Evolutionary conservation across 495 filamentous ascomycete species (phyloP).

Genomic region (Sphaerosporella brunnea): DNA sequence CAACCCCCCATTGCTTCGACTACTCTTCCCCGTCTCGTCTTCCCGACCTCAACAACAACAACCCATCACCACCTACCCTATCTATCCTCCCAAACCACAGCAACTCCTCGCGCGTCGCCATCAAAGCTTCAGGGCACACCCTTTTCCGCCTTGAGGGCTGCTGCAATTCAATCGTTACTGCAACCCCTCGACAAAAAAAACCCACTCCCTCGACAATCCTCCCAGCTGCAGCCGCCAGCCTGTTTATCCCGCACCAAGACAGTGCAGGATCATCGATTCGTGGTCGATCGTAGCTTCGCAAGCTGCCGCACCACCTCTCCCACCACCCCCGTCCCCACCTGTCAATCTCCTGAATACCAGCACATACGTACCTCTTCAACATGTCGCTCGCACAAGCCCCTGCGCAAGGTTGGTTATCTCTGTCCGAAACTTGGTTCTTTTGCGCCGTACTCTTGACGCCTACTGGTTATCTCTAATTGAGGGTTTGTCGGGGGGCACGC

Average conservation of each 20-base stretch:
- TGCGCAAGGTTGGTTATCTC: slow-evolving; percentile 25
- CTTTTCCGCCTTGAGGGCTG: no score
- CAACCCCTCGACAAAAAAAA: not conserved
- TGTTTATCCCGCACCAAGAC: not conserved
- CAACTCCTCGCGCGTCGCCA: no score
- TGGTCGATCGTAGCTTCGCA: slow-evolving; percentile 2
- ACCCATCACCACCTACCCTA: no score
- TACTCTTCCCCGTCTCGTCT: no score
- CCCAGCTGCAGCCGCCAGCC: not conserved
- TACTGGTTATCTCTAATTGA: no score
- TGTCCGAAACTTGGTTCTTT: slow-evolving; percentile 12
- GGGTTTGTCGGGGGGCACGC: no score
- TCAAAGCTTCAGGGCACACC: no score
- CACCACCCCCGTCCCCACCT: not conserved
- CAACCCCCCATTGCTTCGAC: no score
- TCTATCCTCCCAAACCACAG: no score
- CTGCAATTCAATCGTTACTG: slow-evolving; percentile 6
- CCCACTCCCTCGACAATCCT: not conserved
- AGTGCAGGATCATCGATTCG: slow-evolving; percentile 1
- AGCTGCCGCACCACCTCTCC: slow-evolving; percentile 1
- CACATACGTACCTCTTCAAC: not conserved
- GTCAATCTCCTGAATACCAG: slow-evolving; percentile 4
- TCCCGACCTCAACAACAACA: no score
- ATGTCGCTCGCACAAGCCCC: slow-evolving; percentile 27
- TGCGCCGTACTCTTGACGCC: no score